Base-by-base conservation (phyloP, 805 yeast genomes). In the Saccharomycopsis babjevae region DNA sequence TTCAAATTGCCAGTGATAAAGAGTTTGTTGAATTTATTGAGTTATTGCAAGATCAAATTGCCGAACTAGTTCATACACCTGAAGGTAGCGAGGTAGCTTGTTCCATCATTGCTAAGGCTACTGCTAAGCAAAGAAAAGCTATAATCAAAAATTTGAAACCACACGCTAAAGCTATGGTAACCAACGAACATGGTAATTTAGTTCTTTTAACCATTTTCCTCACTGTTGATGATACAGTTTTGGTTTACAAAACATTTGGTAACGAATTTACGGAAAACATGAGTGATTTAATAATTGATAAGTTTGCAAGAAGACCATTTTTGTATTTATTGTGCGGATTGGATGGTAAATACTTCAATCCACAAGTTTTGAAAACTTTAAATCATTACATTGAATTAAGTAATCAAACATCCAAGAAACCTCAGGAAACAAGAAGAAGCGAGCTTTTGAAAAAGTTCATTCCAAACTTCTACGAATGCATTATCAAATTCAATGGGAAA, bases 31-130 rank as follows among this genome's bases (percentile, higher is more conserved):
- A 89, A 59, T 85, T 93, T 69, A 83, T 91, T 66, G 97, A 91
- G 64, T 75, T 90, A 54, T 76, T 93, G 64, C 81, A 84, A 59
- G 97, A 92, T 69, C 97, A 91, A 71, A 79, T 90, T 71, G 96
- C 97, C 20, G 97, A 93, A 75, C 79, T 93, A 71, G 97, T 92
- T 38, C 99, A 93, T 72, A 93, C 99, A 0, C 86, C 85, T 59
- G 97, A 92, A 72, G 99, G 99, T 66, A 77, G 93, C 57, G 96
- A 89, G 68, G 97, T 91, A 62, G 97, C 97, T 0, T 84, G 88
- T 68, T 80, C 84, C 36, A 78, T 89, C 64, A 79, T 93, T 62
- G 89, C 97, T 1, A 79, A 80, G 61, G 93, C 97, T 39, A 87
- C 78, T 65, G 97, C 98, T 30, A 93, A 93, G 76, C 97, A 93